These are phyloP conservation scores for Gracilariopsis chorda DNA, from an alignment of 23 red algal genomes.

Conservation along the genomic window DNA sequence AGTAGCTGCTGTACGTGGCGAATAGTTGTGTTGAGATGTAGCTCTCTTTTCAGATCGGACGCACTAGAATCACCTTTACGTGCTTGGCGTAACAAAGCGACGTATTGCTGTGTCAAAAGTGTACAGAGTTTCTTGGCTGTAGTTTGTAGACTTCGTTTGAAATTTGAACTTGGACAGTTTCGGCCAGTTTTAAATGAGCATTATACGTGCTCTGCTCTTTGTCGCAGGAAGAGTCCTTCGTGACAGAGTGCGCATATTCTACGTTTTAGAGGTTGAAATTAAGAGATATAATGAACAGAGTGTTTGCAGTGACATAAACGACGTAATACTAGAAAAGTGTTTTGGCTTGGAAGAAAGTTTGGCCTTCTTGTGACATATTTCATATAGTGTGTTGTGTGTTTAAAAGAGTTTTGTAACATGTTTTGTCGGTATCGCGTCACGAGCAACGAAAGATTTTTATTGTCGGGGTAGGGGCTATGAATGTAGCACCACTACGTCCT, in stretches of 20 bases:
- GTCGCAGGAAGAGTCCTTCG: not conserved
- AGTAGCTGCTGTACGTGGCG: not conserved
- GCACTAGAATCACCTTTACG: not conserved
- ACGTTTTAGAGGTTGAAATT: not conserved
- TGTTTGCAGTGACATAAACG: no score
- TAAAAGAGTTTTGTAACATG: no score
- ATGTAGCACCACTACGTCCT: no score
- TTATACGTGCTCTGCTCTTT: not conserved
- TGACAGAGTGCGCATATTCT: not conserved
- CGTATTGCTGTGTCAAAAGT: not conserved
- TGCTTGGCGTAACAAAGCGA: not conserved
- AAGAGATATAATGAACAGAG: no score
- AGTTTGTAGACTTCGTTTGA: not conserved
- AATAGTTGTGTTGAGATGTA: not conserved
- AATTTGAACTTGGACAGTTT: not conserved
- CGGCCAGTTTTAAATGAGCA: not conserved
- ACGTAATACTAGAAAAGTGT: no score
- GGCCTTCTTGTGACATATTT: no score
- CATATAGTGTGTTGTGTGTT: no score
- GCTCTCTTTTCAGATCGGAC: not conserved
- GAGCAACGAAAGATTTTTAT: no score
- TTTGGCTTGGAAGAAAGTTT: no score
- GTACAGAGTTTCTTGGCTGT: not conserved
- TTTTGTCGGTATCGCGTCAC: no score
- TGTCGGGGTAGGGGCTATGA: no score